Evolutionary conservation across 805 yeast genomes (phyloP), one percentile per base, ranked within the genome.

Genomic region (Metschnikowia matae): DNA sequence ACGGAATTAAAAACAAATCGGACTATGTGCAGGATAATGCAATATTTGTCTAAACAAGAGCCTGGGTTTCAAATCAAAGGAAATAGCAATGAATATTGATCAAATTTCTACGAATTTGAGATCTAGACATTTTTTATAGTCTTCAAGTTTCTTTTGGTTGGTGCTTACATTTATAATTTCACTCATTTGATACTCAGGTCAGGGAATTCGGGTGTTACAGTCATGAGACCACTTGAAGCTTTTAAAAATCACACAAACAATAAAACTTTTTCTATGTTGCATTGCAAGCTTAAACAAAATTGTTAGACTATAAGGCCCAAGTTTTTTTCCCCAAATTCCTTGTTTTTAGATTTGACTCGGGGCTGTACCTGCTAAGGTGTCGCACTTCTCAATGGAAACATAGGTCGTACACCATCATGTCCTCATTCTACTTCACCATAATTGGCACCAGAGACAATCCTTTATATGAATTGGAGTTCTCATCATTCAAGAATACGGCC

Each of bases 351-450:
- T 37, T 37, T 11, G 14, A 20, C 40, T 20, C 23, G 6, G 21
- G 8, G 14, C 11, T 18, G 26, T n/a, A 37, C 40, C 14, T 20
- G 21, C 21, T 20, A 21, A 18, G 40, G 36, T 29, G 36, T 42
- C 45, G 45, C 45, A 42, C 45, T 42, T 32, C 45, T 13, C 17
- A 10, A 15, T 15, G 34, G 34, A 34, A 42, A 20, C 18, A 11
- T 11, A 15, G 18, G 31, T 20, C 17, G 11, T 39, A 20, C 29
- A 20, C 37, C 21, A 31, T 44, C 49, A 65, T 54, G 57, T 83
- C 86, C 84, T 86, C 96, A n/a, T 88, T 85, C 69, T 91, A 90
- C 66, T 82, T 94, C 61, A 86, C 95, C 3, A 85, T 94, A 44
- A 81, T 94, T 39, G 97, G 97, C 15, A 85, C 91, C 1, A 78